phyloP scores from a whole-genome alignment of 176 grass and related monocot genomes.

The Oryza rufipogon region DNA sequence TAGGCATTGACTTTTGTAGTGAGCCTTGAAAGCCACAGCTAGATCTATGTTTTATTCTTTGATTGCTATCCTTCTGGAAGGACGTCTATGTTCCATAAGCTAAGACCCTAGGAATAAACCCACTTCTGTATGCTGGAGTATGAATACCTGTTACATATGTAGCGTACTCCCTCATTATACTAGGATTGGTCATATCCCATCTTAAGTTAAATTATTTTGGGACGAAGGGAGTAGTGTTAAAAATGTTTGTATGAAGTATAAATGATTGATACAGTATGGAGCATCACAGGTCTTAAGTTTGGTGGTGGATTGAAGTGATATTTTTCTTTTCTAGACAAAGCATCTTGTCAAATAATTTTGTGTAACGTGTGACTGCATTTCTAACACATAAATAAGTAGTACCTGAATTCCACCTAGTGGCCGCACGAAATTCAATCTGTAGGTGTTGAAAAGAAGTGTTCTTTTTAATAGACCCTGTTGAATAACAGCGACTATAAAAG shows the following conservation, averaged over 20 bases:
- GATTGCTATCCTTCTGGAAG: slow-evolving; percentile 47
- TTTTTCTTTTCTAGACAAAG: background rate
- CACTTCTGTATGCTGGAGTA: background rate
- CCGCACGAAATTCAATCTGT: background rate
- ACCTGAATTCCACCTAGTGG: background rate
- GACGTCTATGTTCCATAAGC: background rate
- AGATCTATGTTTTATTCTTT: slow-evolving; percentile 29
- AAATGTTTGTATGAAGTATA: background rate
- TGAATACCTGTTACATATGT: slow-evolving; percentile 1
- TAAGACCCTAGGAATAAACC: background rate
- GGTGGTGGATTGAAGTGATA: slow-evolving; percentile 16
- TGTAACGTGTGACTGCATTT: slow-evolving; percentile 4
- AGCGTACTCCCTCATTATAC: background rate
- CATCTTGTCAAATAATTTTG: background rate
- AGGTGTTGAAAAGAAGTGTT: slow-evolving; percentile 28
- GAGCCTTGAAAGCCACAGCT: slow-evolving; percentile 24
- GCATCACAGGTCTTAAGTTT: slow-evolving; percentile 17
- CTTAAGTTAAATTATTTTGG: no score
- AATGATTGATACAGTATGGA: slow-evolving; percentile 10
- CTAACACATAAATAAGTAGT: slow-evolving; percentile 24
- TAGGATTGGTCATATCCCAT: no score
- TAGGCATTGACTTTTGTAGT: slow-evolving; percentile 36
- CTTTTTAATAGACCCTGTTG: background rate
- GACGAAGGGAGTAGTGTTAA: background rate
- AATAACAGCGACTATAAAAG: slow-evolving; percentile 11